These are phyloP conservation scores for Eucalyptus marginata DNA, from an alignment of 345 rosid species.

Conservation along the genomic window DNA sequence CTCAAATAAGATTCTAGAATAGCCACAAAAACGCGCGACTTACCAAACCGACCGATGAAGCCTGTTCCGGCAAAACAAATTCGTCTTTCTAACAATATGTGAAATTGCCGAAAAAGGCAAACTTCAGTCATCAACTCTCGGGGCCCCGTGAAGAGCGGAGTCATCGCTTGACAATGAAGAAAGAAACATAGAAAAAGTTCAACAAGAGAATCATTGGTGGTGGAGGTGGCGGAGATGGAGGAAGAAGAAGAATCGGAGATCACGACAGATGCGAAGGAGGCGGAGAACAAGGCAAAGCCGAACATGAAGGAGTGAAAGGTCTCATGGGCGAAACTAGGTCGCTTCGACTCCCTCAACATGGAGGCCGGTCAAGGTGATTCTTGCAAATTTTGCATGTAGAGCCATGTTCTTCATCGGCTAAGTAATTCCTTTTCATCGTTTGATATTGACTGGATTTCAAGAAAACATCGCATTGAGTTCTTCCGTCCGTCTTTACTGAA, in stretches of 20 bases:
- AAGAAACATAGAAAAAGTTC: not conserved
- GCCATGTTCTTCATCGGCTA: not conserved
- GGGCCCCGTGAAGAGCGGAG: not conserved
- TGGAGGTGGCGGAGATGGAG: not conserved
- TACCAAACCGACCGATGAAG: not conserved
- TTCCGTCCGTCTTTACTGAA: not conserved
- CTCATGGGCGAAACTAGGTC: slow-evolving; percentile 62
- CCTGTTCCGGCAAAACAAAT: not conserved
- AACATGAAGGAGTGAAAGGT: slow-evolving; percentile 23
- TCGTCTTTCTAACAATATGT: not conserved
- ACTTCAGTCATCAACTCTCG: not conserved
- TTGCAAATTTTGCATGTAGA: not conserved
- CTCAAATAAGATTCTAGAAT: no score
- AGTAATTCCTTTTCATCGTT: not conserved
- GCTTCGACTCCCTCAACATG: slow-evolving; percentile 53
- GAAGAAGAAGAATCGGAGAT: not conserved
- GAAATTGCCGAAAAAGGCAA: not conserved
- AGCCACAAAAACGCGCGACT: not conserved
- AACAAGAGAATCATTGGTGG: not conserved
- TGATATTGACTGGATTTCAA: not conserved
- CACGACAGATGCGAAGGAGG: slow-evolving; percentile 14
- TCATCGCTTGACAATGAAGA: not conserved
- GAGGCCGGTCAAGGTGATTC: slow-evolving; percentile 37
- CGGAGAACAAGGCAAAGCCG: not conserved
- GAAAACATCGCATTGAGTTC: not conserved